These are phyloP conservation scores for Penicillium psychrofluorescens DNA, from an alignment of 495 filamentous ascomycete species.

Conservation along the genomic window DNA sequence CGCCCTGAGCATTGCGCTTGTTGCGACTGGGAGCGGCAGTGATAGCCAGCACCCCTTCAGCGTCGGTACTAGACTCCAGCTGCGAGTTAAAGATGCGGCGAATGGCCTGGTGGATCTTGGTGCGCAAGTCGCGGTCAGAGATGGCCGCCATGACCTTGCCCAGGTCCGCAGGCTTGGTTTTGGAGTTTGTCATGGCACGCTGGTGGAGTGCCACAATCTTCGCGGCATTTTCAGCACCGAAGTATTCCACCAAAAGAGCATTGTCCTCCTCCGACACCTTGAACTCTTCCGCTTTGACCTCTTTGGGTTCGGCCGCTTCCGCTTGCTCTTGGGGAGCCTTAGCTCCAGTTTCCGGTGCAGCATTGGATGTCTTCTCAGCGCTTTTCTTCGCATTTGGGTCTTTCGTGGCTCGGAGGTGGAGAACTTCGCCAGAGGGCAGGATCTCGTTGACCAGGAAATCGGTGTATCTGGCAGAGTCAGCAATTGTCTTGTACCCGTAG, in stretches of 20 bases:
- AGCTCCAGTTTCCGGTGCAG: slow-evolving; percentile 2
- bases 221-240: slow-evolving; percentile 32
- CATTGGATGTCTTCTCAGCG: neutral
- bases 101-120: slow-evolving; percentile 57
- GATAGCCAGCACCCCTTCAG: slow-evolving; percentile 52
- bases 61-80: slow-evolving; percentile 56
- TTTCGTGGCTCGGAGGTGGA: slow-evolving; percentile 58
- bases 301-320: slow-evolving; percentile 3
- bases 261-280: slow-evolving; percentile 42
- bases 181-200: slow-evolving; percentile 33
- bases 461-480: slow-evolving; percentile 58
- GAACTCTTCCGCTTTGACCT: slow-evolving; percentile 13
- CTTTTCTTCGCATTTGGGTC: slow-evolving; percentile 8
- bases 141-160: slow-evolving; percentile 39
- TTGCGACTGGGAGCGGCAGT: slow-evolving; percentile 39
- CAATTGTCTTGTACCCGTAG: neutral
- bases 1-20: slow-evolving; percentile 23
- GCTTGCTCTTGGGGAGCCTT: neutral
- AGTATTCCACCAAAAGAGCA: slow-evolving; percentile 33
- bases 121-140: slow-evolving; percentile 52
- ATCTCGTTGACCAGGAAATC: slow-evolving; percentile 97
- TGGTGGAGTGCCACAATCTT: slow-evolving; percentile 37
- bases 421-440: slow-evolving; percentile 62
- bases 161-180: slow-evolving; percentile 32
- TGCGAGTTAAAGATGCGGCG: slow-evolving; percentile 61